These are phyloP conservation scores for Friedmanniomyces endolithicus DNA, from an alignment of 495 filamentous ascomycete genomes.

Conservation along the genomic window DNA sequence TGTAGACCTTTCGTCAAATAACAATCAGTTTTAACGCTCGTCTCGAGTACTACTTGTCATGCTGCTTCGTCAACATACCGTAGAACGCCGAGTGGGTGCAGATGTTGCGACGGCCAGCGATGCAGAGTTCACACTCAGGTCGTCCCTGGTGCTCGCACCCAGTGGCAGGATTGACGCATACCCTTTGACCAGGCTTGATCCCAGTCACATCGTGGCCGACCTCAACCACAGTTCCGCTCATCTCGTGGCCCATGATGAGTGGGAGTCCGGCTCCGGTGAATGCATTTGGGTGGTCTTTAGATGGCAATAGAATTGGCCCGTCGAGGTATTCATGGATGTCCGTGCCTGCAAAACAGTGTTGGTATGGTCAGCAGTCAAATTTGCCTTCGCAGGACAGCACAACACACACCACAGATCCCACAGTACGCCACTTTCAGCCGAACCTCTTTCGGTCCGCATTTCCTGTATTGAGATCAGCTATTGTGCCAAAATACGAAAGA, in stretches of 20 bases:
- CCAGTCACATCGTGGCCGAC: constrained; percentile 1
- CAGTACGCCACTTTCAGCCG: constrained; percentile 1
- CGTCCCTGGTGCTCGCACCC: constrained; percentile 1
- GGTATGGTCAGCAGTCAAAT: background rate
- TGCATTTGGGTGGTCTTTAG: background rate
- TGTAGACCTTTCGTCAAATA: background rate
- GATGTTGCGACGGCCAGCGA: background rate
- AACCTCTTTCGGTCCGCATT: constrained; percentile 1
- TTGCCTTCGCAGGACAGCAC: too few species aligned
- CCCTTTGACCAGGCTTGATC: background rate
- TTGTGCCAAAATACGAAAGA: background rate
- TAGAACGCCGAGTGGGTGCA: background rate
- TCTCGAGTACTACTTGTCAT: too few species aligned
- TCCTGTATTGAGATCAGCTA: background rate
- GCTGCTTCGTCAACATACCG: background rate
- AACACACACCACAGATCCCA: constrained; percentile 1
- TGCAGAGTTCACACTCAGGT: background rate
- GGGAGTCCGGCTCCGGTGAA: background rate
- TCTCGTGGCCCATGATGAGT: constrained; percentile 3
- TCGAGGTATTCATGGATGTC: constrained; percentile 9
- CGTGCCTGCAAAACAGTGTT: background rate
- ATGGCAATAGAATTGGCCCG: background rate
- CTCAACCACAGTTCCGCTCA: background rate
- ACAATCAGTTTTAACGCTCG: too few species aligned
- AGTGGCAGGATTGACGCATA: constrained; percentile 4